Conservation (phyloP, 495 filamentous ascomycete genomes). For the Neurospora tetraspora region DNA sequence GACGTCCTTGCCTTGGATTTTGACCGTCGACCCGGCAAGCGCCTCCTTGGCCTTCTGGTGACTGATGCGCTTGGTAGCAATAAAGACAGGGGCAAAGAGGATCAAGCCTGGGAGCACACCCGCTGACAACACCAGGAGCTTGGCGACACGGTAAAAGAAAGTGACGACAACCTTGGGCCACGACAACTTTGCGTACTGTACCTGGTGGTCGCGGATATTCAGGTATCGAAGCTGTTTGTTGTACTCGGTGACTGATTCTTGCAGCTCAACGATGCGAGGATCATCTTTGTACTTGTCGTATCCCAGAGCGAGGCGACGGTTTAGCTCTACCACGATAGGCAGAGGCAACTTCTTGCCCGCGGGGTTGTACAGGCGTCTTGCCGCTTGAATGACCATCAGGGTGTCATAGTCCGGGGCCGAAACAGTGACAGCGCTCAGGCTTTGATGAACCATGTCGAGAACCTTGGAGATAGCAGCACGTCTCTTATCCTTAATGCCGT, state of each 20-base stretch:
- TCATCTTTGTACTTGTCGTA: constrained; percentile 92
- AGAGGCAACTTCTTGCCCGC: constrained; percentile 90
- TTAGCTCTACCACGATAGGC: constrained; percentile 91
- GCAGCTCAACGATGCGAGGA: constrained; percentile 68
- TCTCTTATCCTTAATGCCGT: constrained; percentile 61
- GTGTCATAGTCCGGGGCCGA: constrained; percentile 94
- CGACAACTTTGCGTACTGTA: constrained; percentile 81
- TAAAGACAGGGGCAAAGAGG: constrained; percentile 86
- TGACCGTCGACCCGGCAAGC: constrained; percentile 85
- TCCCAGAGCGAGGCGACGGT: constrained; percentile 82
- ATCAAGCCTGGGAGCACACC: constrained; percentile 79
- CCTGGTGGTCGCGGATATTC: constrained; percentile 88
- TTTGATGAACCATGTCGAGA: constrained; percentile 76
- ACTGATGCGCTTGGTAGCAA: constrained; percentile 81
- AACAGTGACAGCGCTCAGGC: constrained; percentile 81
- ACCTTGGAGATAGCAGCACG: constrained; percentile 74
- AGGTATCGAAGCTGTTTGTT: constrained; percentile 80
- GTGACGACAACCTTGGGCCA: constrained; percentile 62
- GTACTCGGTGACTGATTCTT: constrained; percentile 72
- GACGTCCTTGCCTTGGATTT: constrained; percentile 86
- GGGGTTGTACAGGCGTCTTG: constrained; percentile 84
- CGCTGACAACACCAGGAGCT: constrained; percentile 64
- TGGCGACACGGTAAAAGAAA: constrained; percentile 68
- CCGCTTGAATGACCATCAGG: constrained; percentile 95
- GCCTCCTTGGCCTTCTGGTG: constrained; percentile 83